These are phyloP conservation scores for Lagerstroemia speciosa DNA, from an alignment of 345 rosid genomes.

Conservation along the genomic window DNA sequence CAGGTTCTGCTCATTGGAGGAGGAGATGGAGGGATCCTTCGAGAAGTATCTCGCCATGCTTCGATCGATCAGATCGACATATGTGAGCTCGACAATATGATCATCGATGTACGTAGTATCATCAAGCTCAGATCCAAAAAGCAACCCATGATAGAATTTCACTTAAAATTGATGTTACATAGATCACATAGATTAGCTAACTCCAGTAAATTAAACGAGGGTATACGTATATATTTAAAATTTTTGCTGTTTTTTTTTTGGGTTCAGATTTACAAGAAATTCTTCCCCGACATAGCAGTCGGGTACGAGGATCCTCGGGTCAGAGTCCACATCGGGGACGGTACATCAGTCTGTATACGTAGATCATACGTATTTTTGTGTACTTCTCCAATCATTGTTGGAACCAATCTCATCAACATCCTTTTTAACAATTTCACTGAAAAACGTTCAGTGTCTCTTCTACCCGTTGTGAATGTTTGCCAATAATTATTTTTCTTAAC, in stretches of 20 bases:
- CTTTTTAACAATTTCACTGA: too few species aligned
- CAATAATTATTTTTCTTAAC: too few species aligned
- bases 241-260: slow-evolving; percentile 16
- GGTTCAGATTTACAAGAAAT: slow-evolving; percentile 29
- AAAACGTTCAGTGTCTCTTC: too few species aligned
- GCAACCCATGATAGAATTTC: too few species aligned
- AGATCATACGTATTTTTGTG: neutral
- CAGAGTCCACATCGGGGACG: slow-evolving; percentile 26
- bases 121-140: too few species aligned
- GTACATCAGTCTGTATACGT: slow-evolving; percentile 11
- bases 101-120: slow-evolving; percentile 42
- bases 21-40: slow-evolving; percentile 42
- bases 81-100: slow-evolving; percentile 40
- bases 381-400: too few species aligned
- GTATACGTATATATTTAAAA: too few species aligned
- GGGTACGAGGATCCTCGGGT: slow-evolving; percentile 39
- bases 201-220: too few species aligned
- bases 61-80: slow-evolving; percentile 37
- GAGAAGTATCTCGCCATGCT: slow-evolving; percentile 39
- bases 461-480: too few species aligned
- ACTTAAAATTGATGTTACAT: too few species aligned
- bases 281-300: slow-evolving; percentile 32
- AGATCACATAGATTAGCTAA: too few species aligned
- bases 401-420: neutral
- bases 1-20: slow-evolving; percentile 46